Evolutionary conservation across 805 yeast species (phyloP), one percentile per base, ranked within the genome.

Genomic region (Yamadazyma tumulicola): DNA sequence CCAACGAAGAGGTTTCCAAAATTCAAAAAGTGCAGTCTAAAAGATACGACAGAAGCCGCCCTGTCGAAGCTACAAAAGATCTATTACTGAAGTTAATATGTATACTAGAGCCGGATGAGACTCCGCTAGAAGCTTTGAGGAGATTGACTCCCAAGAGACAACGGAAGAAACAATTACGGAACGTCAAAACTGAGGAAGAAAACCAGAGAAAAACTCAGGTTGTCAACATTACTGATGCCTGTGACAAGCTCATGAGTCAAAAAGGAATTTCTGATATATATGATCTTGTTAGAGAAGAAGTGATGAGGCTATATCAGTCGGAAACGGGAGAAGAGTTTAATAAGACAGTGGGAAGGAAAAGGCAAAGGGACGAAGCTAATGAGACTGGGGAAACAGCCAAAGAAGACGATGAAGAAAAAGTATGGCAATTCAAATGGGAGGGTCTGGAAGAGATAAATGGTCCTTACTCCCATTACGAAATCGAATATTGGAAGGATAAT

Each of bases 81-180:
- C 31, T 55, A 15, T 37, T 66, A 7, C 29, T 14, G 23, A 31
- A 28, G 1, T 45, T 80, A n/a, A 68, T 79, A 3, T 52, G 38
- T 1, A n/a, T 48, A 1, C 49, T 81, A 25, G 72, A 77, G 30
- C 77, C 82, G 0, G 78, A 74, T 3, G 88, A 81, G 47, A 69
- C 78, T 0, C 70, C 81, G 2, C 42, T 75, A 51, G 85, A 81
- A 46, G 72, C 77, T 1, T 52, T 81, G 21, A 51, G 74, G 46
- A 45, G 63, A 66, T 41, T 58, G 57, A 39, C 65, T 54, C 50
- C 54, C 21, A 44, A 37, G 28, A 45, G 29, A 40, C 41, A 37
- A 46, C 45, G 31, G 37, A 46, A 33, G 34, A 45, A 28, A 23
- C 43, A 28, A 10, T 12, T 15, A 11, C 10, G 19, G 3, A 28